Evolutionary conservation across 495 filamentous ascomycete species (phyloP).

Genomic region (Aspergillus sclerotiicarbonarius): DNA sequence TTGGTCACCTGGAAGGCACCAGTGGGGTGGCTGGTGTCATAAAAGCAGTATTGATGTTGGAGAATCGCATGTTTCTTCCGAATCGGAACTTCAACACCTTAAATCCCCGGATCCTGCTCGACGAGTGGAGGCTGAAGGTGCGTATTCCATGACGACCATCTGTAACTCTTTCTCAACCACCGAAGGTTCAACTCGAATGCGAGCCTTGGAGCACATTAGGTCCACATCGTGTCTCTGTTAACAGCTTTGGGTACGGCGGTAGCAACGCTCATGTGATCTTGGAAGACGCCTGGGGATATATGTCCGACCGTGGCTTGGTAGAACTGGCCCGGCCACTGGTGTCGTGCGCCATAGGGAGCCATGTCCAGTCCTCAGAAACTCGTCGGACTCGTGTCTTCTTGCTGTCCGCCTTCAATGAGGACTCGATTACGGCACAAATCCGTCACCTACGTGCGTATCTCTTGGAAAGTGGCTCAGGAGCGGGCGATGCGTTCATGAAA

Average conservation of each 20-base stretch:
- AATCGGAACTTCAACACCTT: slow-evolving; percentile 30
- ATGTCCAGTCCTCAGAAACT: neutral
- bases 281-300: slow-evolving; percentile 28
- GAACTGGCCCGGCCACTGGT: neutral
- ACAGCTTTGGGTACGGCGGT: slow-evolving; percentile 42
- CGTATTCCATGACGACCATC: neutral
- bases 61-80: slow-evolving; percentile 32
- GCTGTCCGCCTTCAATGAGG: slow-evolving; percentile 27
- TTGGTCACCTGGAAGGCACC: slow-evolving; percentile 47
- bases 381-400: slow-evolving; percentile 19
- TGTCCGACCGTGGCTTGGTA: slow-evolving; percentile 2
- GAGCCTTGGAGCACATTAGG: slow-evolving; percentile 23
- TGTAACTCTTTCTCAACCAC: neutral
- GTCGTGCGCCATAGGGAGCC: neutral
- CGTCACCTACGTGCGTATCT: slow-evolving; percentile 15
- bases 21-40: slow-evolving; percentile 41
- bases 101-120: slow-evolving; percentile 31
- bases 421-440: slow-evolving; percentile 9
- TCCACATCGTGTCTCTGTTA: slow-evolving; percentile 32
- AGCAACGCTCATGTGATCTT: slow-evolving; percentile 40
- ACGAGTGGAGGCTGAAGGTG: slow-evolving; percentile 32
- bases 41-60: slow-evolving; percentile 33
- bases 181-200: slow-evolving; percentile 10
- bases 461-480: neutral
- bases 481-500: slow-evolving; percentile 14